Conservation (phyloP, 2,329 filamentous ascomycete genomes). For the Pyricularia pennisetigena region DNA sequence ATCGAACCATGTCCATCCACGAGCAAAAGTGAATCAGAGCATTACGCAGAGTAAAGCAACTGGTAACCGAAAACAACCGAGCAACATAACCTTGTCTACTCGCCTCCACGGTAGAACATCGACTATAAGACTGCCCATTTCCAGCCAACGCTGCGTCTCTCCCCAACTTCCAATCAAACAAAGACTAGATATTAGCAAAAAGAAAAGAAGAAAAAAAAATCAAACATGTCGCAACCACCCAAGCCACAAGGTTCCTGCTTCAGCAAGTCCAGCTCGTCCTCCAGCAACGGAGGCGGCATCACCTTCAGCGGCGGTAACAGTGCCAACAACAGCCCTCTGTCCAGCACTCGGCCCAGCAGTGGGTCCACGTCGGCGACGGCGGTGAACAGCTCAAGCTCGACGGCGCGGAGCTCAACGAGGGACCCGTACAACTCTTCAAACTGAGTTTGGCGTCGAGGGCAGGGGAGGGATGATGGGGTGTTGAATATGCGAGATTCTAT, state of each 20-base stretch:
- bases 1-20: too few species aligned
- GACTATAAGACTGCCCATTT: too few species aligned
- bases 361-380: background rate
- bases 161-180: background rate
- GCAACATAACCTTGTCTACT: background rate
- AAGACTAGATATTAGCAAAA: background rate
- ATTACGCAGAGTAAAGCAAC: too few species aligned
- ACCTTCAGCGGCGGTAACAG: background rate
- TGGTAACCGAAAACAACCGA: background rate
- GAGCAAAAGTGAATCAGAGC: background rate
- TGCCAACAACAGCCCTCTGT: background rate
- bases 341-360: too few species aligned
- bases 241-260: background rate
- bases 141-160: too few species aligned
- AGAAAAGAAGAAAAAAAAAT: background rate
- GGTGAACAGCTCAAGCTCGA: background rate
- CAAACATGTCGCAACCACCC: background rate
- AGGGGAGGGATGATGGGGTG: background rate
- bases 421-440: background rate
- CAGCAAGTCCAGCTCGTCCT: background rate
- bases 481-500: background rate
- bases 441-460: background rate
- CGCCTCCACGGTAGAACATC: too few species aligned
- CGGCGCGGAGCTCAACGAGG: background rate
- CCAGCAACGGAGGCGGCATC: background rate